Evolutionary conservation across 129 eudicot genomes (phyloP).

Genomic region (Arctium minus): DNA sequence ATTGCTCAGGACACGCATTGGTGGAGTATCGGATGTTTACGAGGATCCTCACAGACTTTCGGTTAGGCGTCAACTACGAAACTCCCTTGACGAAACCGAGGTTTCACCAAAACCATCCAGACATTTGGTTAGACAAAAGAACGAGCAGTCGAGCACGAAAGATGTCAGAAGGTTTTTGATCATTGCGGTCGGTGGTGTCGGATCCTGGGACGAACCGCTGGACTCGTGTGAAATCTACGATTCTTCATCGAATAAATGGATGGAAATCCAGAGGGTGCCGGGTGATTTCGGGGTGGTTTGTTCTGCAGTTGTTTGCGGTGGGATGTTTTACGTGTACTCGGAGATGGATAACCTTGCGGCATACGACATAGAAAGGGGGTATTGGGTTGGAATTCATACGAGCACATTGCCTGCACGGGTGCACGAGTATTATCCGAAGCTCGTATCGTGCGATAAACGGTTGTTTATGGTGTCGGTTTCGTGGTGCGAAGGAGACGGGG

Average conservation of each 20-base stretch:
- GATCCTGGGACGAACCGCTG: conserved; percentile 89
- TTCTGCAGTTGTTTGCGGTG: conserved; percentile 64
- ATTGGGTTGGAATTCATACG: conserved; percentile 67
- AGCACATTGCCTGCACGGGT: conserved; percentile 62
- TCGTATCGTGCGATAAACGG: conserved; percentile 51
- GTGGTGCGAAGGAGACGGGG: conserved; percentile 99
- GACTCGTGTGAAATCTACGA: conserved; percentile 88
- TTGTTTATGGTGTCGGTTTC: conserved; percentile 87
- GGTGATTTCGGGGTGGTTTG: conserved; percentile 75
- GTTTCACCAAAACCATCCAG: conserved; percentile 34
- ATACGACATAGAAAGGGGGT: conserved; percentile 72
- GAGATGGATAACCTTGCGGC: conserved; percentile 72
- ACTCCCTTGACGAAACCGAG: conserved; percentile 54
- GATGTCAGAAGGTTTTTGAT: conserved; percentile 54
- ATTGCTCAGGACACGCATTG: conserved; percentile 53
- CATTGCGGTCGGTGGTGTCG: conserved; percentile 86
- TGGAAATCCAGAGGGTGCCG: conserved; percentile 70
- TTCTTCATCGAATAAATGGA: conserved; percentile 74
- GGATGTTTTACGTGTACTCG: conserved; percentile 74
- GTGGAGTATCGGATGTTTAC: conserved; percentile 87
- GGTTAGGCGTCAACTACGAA: conserved; percentile 70
- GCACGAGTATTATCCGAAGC: conserved; percentile 85
- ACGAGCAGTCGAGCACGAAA: conserved; percentile 31
- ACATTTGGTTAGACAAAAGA: conserved; percentile 39
- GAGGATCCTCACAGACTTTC: conserved; percentile 96